These are phyloP conservation scores for Xylaria hypoxylon DNA, from an alignment of 2,329 filamentous ascomycete genomes.

Conservation along the genomic window DNA sequence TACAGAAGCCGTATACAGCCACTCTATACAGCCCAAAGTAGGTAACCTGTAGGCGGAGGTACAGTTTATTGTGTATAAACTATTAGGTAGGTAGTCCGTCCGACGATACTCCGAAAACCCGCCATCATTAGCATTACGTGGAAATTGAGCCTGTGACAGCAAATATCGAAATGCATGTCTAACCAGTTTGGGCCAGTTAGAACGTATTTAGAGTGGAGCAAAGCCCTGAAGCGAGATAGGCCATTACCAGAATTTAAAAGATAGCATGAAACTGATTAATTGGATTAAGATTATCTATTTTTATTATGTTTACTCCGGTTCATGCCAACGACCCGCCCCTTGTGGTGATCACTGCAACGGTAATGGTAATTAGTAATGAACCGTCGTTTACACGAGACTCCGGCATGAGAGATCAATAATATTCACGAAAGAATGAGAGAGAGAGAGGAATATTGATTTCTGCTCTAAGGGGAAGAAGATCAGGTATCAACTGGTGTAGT, in stretches of 20 bases:
- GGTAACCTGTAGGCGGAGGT: no score
- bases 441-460: conserved; percentile 19
- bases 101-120: conserved; percentile 5
- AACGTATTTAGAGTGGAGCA: conserved; percentile 19
- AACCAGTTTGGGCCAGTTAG: conserved; percentile 21
- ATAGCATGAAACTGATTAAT: conserved; percentile 36
- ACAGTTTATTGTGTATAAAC: no score
- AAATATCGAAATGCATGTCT: conserved; percentile 9
- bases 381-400: neutral
- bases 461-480: neutral
- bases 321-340: conserved; percentile 22
- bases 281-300: conserved; percentile 40
- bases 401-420: conserved; percentile 24
- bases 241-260: conserved; percentile 8
- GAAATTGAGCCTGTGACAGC: conserved; percentile 20
- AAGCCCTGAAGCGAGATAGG: conserved; percentile 32
- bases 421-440: conserved; percentile 25
- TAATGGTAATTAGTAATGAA: neutral
- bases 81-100: neutral
- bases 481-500: neutral
- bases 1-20: no score
- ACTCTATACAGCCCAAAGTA: no score
- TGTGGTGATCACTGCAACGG: conserved; percentile 37
- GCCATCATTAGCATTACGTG: conserved; percentile 18
- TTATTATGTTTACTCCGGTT: conserved; percentile 29